Evolutionary conservation across 2,329 filamentous ascomycete genomes (phyloP).

Genomic region (Paraphaeosphaeria minitans): DNA sequence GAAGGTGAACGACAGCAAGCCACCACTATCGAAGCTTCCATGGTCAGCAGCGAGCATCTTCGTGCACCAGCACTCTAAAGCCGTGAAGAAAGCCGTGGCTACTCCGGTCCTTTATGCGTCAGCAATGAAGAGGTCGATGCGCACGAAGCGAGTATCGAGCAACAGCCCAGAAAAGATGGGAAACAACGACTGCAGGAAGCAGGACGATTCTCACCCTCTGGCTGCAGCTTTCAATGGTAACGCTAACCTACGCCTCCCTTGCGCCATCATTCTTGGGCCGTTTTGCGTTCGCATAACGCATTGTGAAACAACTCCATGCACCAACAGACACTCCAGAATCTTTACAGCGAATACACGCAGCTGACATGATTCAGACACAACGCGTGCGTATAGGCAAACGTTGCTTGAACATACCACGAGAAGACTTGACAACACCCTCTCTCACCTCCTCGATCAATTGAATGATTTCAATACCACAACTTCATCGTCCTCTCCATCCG

Average conservation of each 20-base stretch:
- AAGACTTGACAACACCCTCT: slow-evolving; percentile 29
- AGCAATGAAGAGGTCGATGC: neutral
- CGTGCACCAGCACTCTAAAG: slow-evolving; percentile 16
- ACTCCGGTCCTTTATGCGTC: neutral
- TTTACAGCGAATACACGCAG: too few relatives aligned
- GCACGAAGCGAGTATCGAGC: slow-evolving; percentile 3
- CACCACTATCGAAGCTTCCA: slow-evolving; percentile 14
- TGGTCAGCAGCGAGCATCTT: slow-evolving; percentile 35
- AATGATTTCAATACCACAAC: slow-evolving; percentile 14
- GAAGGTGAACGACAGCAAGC: neutral
- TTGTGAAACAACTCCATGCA: neutral
- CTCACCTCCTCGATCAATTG: slow-evolving; percentile 17
- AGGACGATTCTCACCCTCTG: slow-evolving; percentile 28
- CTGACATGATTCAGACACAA: slow-evolving; percentile 33
- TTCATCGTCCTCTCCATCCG: slow-evolving; percentile 12
- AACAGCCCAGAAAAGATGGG: slow-evolving; percentile 13
- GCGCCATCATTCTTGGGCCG: neutral
- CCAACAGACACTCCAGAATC: neutral
- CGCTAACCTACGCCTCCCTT: neutral
- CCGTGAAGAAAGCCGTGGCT: slow-evolving; percentile 1
- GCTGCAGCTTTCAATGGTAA: slow-evolving; percentile 36
- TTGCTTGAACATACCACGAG: slow-evolving; percentile 24
- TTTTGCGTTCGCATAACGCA: neutral
- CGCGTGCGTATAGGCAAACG: slow-evolving; percentile 30
- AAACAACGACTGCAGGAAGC: slow-evolving; percentile 10